Base-by-base conservation (phyloP, 345 rosid genomes). In the Noccaea bulbosa region DNA sequence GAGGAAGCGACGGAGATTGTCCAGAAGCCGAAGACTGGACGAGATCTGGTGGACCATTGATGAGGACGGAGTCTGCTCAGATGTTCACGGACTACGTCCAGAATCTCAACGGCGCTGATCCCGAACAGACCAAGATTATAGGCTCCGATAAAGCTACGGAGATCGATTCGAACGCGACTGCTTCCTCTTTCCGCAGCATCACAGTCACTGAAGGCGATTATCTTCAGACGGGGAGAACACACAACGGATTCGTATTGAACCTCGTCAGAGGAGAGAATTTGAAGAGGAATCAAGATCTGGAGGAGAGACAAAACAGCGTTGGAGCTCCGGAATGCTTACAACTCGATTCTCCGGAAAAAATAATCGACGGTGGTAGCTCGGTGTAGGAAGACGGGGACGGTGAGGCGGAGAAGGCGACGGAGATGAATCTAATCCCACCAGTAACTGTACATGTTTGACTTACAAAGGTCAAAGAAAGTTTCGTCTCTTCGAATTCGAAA, bases 31-130 rank as follows among this genome's bases (percentile, higher is more conserved):
- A 65, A 78, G 84, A 91, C 2, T 94, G 99, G 99, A 94, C 99
- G 8, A 84, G 96, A 67, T 87, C 97, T 35, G 99, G 99, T 3
- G 99, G 97, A 20, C 99, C 99, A 11, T 77, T 93, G 80, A 89
- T 89, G 99, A 87, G 99, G 75, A 93, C 95, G 5, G 68, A 84
- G 34, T 91, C 97, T 8, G 97, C 99, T 27, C 81, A 89, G 50
- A 78, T 71, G 74, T 93, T 91, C 77, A 72, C 84, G 1, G 95
- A 88, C 22, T 94, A 83, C 76, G 89, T 94, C 40, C 92, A 88
- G 55, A 83, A 79, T 56, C 85, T 91, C 69, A 83, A 87, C 63
- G 32, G 45, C 33, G 64, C 37, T 15, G 84, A 81, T 17, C 16
- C 78, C 11, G 93, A 89, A 30, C 17, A 8, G 12, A 8, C 55